phyloP scores from a whole-genome alignment of 352 stramenopile genomes.

The Phytophthora multivora region DNA sequence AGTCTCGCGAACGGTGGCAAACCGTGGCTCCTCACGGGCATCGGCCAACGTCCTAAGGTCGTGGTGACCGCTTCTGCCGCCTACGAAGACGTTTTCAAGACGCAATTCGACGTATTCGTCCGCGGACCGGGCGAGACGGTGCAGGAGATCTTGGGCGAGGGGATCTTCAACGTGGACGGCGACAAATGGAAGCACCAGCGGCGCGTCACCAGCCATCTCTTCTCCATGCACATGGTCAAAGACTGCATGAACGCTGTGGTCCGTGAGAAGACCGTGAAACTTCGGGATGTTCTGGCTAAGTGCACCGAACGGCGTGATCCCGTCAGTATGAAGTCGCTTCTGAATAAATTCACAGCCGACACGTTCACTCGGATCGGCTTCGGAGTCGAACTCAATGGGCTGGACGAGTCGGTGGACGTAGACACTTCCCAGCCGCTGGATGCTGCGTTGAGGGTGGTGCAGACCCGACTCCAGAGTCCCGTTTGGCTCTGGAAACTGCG shows the following conservation, averaged over 20 bases:
- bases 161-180: slow-evolving; percentile 71
- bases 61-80: slow-evolving; percentile 37
- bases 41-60: slow-evolving; percentile 39
- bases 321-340: slow-evolving; percentile 45
- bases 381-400: slow-evolving; percentile 51
- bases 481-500: slow-evolving; percentile 46
- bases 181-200: slow-evolving; percentile 68
- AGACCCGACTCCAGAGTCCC: slow-evolving; percentile 37
- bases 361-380: slow-evolving; percentile 68
- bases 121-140: slow-evolving; percentile 51
- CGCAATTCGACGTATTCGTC: slow-evolving; percentile 50
- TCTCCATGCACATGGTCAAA: slow-evolving; percentile 60
- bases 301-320: slow-evolving; percentile 21
- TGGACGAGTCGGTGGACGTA: slow-evolving; percentile 28
- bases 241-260: slow-evolving; percentile 50
- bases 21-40: slow-evolving; percentile 37
- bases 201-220: slow-evolving; percentile 87
- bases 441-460: slow-evolving; percentile 30
- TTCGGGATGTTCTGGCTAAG: slow-evolving; percentile 40
- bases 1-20: slow-evolving; percentile 29
- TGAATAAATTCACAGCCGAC: slow-evolving; percentile 59
- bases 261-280: slow-evolving; percentile 40
- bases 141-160: slow-evolving; percentile 53
- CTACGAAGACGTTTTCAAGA: slow-evolving; percentile 58
- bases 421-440: slow-evolving; percentile 17